phyloP scores from a whole-genome alignment of 441 rosid species.

The Populus hybrid region DNA sequence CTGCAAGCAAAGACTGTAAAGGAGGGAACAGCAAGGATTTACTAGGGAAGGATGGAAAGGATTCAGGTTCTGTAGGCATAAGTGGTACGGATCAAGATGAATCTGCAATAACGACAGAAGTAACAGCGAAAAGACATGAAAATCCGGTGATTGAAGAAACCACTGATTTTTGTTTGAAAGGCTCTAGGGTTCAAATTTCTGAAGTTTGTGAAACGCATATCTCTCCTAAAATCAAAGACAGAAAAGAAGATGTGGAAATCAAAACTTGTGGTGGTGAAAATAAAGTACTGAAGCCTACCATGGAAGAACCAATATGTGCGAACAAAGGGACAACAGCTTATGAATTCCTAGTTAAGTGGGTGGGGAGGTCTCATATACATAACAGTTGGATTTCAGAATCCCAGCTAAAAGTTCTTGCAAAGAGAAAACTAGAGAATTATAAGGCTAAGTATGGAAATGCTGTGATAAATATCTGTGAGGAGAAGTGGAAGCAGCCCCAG shows the following conservation, averaged over 20 bases:
- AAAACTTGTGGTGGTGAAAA: conserved; percentile 33
- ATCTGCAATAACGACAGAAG: conserved; percentile 38
- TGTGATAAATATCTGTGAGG: conserved; percentile 92
- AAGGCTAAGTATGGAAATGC: conserved; percentile 92
- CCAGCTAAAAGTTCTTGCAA: conserved; percentile 83
- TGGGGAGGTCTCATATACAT: conserved; percentile 90
- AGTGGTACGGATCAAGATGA: conserved; percentile 48
- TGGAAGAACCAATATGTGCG: conserved; percentile 34
- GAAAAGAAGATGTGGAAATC: conserved; percentile 33
- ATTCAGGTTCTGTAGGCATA: conserved; percentile 27
- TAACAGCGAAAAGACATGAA: conserved; percentile 37
- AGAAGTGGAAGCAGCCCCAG: conserved; percentile 97
- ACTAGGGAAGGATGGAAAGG: conserved; percentile 25
- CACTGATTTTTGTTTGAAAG: conserved; percentile 35
- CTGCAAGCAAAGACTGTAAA: conserved; percentile 38
- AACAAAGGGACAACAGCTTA: conserved; percentile 44
- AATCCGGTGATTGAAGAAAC: conserved; percentile 37
- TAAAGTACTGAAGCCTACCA: conserved; percentile 41
- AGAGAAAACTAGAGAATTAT: conserved; percentile 96
- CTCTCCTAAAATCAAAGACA: conserved; percentile 22
- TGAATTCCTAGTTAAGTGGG: conserved; percentile 99
- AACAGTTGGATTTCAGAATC: conserved; percentile 96
- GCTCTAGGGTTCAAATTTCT: conserved; percentile 35
- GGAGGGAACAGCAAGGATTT: conserved; percentile 34
- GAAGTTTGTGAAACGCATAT: conserved; percentile 29